phyloP scores from a whole-genome alignment of 108 stramenopile genomes.

The Nitzschia sp. region DNA sequence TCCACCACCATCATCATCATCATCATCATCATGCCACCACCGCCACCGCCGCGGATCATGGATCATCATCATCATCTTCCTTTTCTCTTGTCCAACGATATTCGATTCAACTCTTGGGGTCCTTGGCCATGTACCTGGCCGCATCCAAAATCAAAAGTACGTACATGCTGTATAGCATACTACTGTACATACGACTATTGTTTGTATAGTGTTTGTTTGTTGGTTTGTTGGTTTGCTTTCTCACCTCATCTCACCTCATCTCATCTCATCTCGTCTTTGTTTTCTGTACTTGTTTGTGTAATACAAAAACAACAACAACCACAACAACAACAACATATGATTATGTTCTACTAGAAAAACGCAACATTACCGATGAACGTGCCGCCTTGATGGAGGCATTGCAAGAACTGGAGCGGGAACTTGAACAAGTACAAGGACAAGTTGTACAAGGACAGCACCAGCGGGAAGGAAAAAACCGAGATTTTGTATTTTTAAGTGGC shows the following conservation, averaged over 20 bases:
- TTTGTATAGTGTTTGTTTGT: not conserved
- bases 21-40: too few species aligned
- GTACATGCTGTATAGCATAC: constrained; percentile 37
- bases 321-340: too few species aligned
- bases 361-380: constrained; percentile 76
- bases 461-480: not conserved
- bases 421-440: constrained; percentile 28
- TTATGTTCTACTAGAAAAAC: constrained; percentile 71
- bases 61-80: too few species aligned
- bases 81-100: constrained; percentile 66
- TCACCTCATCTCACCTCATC: too few species aligned
- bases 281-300: too few species aligned
- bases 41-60: too few species aligned
- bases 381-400: constrained; percentile 68
- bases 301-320: too few species aligned
- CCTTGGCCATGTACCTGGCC: constrained; percentile 88
- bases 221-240: not conserved
- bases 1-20: constrained; percentile 50
- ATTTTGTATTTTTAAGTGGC: constrained; percentile 24
- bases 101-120: constrained; percentile 66
- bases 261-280: too few species aligned
- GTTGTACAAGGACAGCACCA: not conserved
- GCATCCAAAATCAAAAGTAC: constrained; percentile 83
- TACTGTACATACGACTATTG: too few species aligned
- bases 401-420: constrained; percentile 46